These are phyloP conservation scores for Phalaenopsis aphrodite DNA, from an alignment of 106 monocot species.

Conservation along the genomic window DNA sequence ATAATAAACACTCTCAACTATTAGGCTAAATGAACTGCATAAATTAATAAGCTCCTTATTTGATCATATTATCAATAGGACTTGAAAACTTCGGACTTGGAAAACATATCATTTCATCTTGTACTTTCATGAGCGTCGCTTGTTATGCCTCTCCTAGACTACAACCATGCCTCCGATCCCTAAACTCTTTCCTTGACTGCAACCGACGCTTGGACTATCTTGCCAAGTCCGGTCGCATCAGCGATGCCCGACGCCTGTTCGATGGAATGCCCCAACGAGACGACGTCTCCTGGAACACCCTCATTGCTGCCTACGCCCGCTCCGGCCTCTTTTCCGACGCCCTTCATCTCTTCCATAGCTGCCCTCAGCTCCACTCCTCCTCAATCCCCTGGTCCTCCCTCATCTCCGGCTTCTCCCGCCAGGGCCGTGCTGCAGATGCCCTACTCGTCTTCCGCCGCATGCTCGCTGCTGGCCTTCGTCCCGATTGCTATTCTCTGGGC, in stretches of 20 bases:
- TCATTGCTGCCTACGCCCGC: slow-evolving; percentile 6
- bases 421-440: slow-evolving; percentile 4
- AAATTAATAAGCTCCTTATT: no score
- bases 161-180: slow-evolving; percentile 6
- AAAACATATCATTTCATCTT: no score
- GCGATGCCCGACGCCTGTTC: slow-evolving; percentile 6
- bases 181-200: not conserved
- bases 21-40: no score
- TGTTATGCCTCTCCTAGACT: slow-evolving; percentile 6
- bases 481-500: slow-evolving; percentile 11
- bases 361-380: slow-evolving; percentile 4
- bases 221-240: slow-evolving; percentile 8
- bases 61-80: no score
- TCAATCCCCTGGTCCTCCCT: slow-evolving; percentile 11
- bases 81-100: no score
- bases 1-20: no score
- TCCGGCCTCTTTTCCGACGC: not conserved
- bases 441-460: slow-evolving; percentile 11
- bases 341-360: not conserved
- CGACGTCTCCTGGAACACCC: slow-evolving; percentile 2
- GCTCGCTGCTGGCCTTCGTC: not conserved
- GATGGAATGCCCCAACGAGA: slow-evolving; percentile 7
- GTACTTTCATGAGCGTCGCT: slow-evolving; percentile 2
- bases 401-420: slow-evolving; percentile 10
- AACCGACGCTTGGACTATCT: slow-evolving; percentile 16